Evolutionary conservation across 2,329 filamentous ascomycete species (phyloP), one percentile per base, ranked within the genome.

Genomic region (Aspergillus spinulosporus): DNA sequence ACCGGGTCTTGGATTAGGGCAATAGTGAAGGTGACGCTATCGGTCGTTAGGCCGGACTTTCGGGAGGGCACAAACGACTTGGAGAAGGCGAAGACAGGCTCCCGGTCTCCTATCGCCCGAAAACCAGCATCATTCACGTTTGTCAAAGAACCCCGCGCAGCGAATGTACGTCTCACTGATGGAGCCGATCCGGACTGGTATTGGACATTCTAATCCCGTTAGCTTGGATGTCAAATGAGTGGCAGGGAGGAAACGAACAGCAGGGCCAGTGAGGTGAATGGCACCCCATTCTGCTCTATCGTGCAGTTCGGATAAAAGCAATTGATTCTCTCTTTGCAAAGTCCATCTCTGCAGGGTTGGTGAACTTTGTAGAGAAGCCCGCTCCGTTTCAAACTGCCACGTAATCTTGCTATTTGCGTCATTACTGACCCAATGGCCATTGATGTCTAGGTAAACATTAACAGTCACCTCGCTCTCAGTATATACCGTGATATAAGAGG

Each of bases 231-330:
- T 37, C 14, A 21, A 21, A 3, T 4, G 3, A 8, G 26, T 4
- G 15, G 21, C 5, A 3, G 12, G 26, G 31, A 39, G 14, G 45
- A 21, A 34, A 68, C 71, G 61, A 65, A 80, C 77, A 44, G 79
- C 76, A 21, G 90, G 89, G 1, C 81, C 90, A 21, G 88, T 88
- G 68, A 95, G 90, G 72, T 90, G 84, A 56, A 95, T 72, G 29
- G 85, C 88, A 3, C 91, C 91, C 91, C 91, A 95, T 82, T 95
- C 90, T 1, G 88, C 83, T 43, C 87, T 87, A 65, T 95, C 91
- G 42, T 75, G 75, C 54, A 82, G 82, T 71, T 95, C 91, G 0
- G 88, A 89, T 52, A 94, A 83, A n/a, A 89, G 77, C 69, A 88
- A 79, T 71, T 93, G 84, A 2, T 64, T 70, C 49, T 75, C 67